These are phyloP conservation scores for Madurella mycetomatis DNA, from an alignment of 2,329 filamentous ascomycete genomes.

Conservation along the genomic window DNA sequence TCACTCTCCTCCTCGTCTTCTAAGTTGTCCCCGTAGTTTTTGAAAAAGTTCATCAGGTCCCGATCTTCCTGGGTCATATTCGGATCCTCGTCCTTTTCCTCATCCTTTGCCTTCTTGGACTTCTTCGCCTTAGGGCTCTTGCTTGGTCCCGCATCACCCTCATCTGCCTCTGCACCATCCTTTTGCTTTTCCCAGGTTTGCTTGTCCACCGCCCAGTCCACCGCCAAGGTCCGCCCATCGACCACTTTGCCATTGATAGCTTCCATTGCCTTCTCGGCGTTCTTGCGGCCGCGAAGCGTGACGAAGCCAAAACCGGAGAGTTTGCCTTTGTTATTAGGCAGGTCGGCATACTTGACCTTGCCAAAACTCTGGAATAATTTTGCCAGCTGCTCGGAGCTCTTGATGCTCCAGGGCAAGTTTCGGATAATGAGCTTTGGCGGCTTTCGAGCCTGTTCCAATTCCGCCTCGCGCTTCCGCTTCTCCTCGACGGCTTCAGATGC, in stretches of 20 bases:
- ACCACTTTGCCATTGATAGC: slow-evolving; percentile 84
- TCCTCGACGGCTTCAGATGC: slow-evolving; percentile 37
- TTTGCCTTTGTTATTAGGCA: slow-evolving; percentile 73
- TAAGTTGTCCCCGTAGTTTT: slow-evolving; percentile 53
- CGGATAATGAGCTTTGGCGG: slow-evolving; percentile 79
- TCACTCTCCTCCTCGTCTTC: slow-evolving; percentile 54
- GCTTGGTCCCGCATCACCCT: slow-evolving; percentile 34
- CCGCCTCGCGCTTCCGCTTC: slow-evolving; percentile 55
- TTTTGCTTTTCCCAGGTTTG: slow-evolving; percentile 69
- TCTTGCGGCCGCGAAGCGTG: slow-evolving; percentile 78
- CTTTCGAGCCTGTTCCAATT: slow-evolving; percentile 55
- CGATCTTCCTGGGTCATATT: slow-evolving; percentile 37
- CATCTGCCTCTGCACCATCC: slow-evolving; percentile 34
- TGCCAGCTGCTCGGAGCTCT: slow-evolving; percentile 73
- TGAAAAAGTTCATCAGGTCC: slow-evolving; percentile 51
- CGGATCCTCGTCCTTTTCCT: slow-evolving; percentile 31
- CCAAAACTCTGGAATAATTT: slow-evolving; percentile 81
- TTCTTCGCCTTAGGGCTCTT: slow-evolving; percentile 29
- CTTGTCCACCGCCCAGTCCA: slow-evolving; percentile 97
- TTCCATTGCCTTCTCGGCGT: slow-evolving; percentile 83
- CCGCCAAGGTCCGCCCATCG: slow-evolving; percentile 81
- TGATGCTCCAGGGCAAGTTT: slow-evolving; percentile 95
- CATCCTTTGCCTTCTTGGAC: slow-evolving; percentile 37
- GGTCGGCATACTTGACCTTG: slow-evolving; percentile 80
- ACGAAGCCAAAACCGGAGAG: slow-evolving; percentile 92